These are phyloP conservation scores for Penicillium tannophilum DNA, from an alignment of 495 filamentous ascomycete species.

Conservation along the genomic window DNA sequence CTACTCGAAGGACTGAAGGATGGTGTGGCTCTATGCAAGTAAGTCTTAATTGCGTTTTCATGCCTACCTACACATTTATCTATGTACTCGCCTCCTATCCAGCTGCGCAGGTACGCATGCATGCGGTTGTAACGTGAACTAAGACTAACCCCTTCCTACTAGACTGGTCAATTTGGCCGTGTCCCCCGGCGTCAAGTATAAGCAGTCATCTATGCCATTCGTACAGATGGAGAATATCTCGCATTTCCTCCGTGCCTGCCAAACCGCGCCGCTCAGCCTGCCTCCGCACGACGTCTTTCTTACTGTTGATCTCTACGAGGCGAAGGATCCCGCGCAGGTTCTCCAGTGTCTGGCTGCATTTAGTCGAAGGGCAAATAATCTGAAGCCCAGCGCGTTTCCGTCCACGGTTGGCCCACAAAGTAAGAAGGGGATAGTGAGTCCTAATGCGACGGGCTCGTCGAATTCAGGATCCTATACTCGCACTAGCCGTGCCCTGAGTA, in stretches of 20 bases:
- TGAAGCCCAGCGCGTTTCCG: conserved; percentile 73
- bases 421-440: conserved; percentile 63
- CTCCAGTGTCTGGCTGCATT: conserved; percentile 91
- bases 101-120: neutral
- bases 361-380: conserved; percentile 79
- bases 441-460: conserved; percentile 66
- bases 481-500: conserved; percentile 63
- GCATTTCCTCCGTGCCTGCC: conserved; percentile 87
- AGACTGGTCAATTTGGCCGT: conserved; percentile 85
- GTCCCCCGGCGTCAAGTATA: conserved; percentile 75
- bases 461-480: conserved; percentile 40
- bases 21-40: conserved; percentile 92
- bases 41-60: conserved; percentile 28
- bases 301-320: conserved; percentile 95
- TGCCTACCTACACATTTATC: neutral
- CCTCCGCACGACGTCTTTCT: conserved; percentile 95
- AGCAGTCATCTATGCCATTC: conserved; percentile 90
- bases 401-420: conserved; percentile 67
- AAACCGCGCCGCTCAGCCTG: conserved; percentile 79
- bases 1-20: conserved; percentile 85
- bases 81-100: neutral
- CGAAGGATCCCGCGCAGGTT: conserved; percentile 96
- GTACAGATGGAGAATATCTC: conserved; percentile 99
- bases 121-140: conserved; percentile 9
- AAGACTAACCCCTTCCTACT: conserved; percentile 19